These are phyloP conservation scores for Pisolithus albus DNA, from an alignment of 768 basidiomycete species.

Conservation along the genomic window DNA sequence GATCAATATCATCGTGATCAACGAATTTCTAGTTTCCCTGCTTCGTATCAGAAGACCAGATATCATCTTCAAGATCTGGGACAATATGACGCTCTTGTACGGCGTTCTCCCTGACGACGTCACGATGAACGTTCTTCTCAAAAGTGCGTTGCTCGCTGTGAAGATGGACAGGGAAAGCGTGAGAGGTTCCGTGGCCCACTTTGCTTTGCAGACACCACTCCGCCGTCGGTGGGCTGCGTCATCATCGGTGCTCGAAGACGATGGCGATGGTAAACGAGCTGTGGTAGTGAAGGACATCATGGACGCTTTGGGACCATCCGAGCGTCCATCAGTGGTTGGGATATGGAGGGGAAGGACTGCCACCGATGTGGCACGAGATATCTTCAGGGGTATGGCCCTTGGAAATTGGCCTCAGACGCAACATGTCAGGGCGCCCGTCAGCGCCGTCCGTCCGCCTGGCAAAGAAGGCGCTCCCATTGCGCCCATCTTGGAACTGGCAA, in stretches of 20 bases:
- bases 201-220: neutral
- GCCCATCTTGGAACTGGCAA: slow-evolving; percentile 24
- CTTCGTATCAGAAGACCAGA: slow-evolving; percentile 52
- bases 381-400: slow-evolving; percentile 53
- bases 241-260: neutral
- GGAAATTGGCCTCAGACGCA: slow-evolving; percentile 47
- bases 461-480: slow-evolving; percentile 13
- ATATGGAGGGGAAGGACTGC: slow-evolving; percentile 43
- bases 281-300: slow-evolving; percentile 25
- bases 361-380: slow-evolving; percentile 39
- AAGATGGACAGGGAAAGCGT: slow-evolving; percentile 45
- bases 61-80: slow-evolving; percentile 60
- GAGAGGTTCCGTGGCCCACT: slow-evolving; percentile 40
- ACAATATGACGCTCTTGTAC: slow-evolving; percentile 55
- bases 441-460: slow-evolving; percentile 19
- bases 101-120: slow-evolving; percentile 45
- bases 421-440: slow-evolving; percentile 32
- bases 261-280: slow-evolving; percentile 8
- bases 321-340: slow-evolving; percentile 27
- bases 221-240: slow-evolving; percentile 13
- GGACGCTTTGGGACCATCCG: slow-evolving; percentile 17
- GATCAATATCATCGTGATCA: slow-evolving; percentile 28
- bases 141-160: slow-evolving; percentile 48
- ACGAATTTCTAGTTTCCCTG: slow-evolving; percentile 44
- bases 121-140: slow-evolving; percentile 56